Conservation (phyloP, 257 asterid genomes). For the Ocimum tenuiflorum region DNA sequence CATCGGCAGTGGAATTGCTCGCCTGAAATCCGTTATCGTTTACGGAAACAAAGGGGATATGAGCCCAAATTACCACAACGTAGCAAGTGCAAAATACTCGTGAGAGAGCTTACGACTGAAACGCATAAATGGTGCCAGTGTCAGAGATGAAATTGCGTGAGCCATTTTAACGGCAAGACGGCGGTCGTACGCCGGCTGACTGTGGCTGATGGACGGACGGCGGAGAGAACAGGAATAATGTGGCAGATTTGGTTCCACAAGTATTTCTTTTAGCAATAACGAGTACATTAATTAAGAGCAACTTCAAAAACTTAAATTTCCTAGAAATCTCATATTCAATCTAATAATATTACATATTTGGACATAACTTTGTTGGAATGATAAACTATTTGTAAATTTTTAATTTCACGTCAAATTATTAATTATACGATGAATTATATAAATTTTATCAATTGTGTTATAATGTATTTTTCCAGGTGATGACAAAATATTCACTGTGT, state of each 20-base stretch:
- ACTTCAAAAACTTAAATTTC: too few relatives aligned
- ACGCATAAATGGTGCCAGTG: constrained; percentile 11
- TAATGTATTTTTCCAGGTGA: too few relatives aligned
- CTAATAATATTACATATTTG: too few relatives aligned
- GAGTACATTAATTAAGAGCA: too few relatives aligned
- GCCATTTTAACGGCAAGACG: constrained; percentile 24
- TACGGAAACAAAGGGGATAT: not conserved
- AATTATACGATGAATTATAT: too few relatives aligned
- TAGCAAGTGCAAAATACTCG: not conserved
- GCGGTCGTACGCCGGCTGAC: not conserved
- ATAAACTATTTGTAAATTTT: too few relatives aligned
- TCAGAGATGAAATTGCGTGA: constrained; percentile 26
- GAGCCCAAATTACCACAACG: not conserved
- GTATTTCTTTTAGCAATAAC: not conserved
- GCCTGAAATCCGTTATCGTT: constrained; percentile 29
- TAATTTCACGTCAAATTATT: too few relatives aligned
- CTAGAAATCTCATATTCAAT: too few relatives aligned
- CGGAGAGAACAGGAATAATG: too few relatives aligned
- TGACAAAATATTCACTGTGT: too few relatives aligned
- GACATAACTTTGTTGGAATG: too few relatives aligned
- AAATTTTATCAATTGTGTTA: too few relatives aligned
- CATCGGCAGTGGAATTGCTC: constrained; percentile 11
- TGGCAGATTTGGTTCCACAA: constrained; percentile 28
- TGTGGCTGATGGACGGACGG: not conserved
- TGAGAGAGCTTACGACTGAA: constrained; percentile 24